Evolutionary conservation across 257 asterid genomes (phyloP), one percentile per base, ranked within the genome.

Genomic region (Schizonepeta tenuifolia): DNA sequence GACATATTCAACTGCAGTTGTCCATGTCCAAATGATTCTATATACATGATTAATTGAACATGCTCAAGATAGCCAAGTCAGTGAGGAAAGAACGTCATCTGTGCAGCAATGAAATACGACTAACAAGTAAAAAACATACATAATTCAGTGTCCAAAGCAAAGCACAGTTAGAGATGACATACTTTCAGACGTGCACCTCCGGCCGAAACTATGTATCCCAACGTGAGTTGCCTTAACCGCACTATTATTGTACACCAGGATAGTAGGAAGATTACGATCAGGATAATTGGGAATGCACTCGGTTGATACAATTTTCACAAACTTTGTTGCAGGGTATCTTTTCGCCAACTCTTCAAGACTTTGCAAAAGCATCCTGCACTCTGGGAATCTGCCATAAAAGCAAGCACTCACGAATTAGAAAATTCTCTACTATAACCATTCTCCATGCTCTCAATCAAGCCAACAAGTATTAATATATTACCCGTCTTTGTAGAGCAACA

Each of bases 231-330:
- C 97, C 85, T 95, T 95, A 13, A 92, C 87, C 21, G 93, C 95
- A 77, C 98, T 75, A 54, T 85, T 92, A 74, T 90, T 83, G 83
- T 95, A 95, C 68, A 92, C 97, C 78, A 95, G 82, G 65, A 95
- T 14, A 15, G 98, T 95, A 41, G 99, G 99, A 60, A 94, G 94
- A 80, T 92, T 91, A 55, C 79, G 85, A 79, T 95, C 99, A n/a
- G 97, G 97, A 75, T 95, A 92, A 76, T 95, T 94, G 60, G 97
- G 98, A 77, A 95, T 95, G 85, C 97, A 94, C 46, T 92, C 98
- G 0, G 99, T 95, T 7, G 99, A 95, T 80, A 95, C 82, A 54
- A 92, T 90, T 77, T 86, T 95, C 63, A 90, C 99, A 67, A 95
- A 95, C 81, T 95, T 95, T 7, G 99, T 92, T 13, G 87, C 93